Percentiles rank a stretch among this genome's conserved stretches.
These are phyloP conservation scores for Fennellomyces sp. DNA, from an alignment of 371 early-diverging fungal genomes.

Conservation along the genomic window DNA sequence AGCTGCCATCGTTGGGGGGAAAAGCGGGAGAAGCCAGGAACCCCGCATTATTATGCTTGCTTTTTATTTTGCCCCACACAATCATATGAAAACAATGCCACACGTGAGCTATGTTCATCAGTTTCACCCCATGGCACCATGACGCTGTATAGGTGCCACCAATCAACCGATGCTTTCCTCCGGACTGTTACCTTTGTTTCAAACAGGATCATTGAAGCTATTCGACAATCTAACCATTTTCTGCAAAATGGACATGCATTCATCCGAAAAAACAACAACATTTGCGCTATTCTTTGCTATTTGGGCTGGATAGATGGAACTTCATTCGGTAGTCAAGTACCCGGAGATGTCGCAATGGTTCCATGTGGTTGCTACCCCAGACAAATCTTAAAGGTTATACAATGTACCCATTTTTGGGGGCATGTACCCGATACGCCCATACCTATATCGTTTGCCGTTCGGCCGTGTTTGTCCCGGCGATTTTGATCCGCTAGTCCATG, in stretches of 20 bases:
- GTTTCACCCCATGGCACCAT: background rate
- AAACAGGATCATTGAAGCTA: too few relatives aligned
- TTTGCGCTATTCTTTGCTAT: too few relatives aligned
- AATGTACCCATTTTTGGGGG: background rate
- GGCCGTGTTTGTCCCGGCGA: conserved; percentile 41
- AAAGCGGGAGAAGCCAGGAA: background rate
- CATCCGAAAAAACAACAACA: too few relatives aligned
- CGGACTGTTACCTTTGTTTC: too few relatives aligned
- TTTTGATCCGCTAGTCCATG: conserved; percentile 14
- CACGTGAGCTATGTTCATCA: conserved; percentile 4
- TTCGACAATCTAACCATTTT: background rate
- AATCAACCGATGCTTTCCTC: too few relatives aligned
- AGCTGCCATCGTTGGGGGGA: background rate
- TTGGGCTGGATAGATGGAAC: background rate
- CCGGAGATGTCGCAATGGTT: conserved; percentile 1
- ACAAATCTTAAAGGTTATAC: background rate
- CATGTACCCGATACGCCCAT: too few relatives aligned
- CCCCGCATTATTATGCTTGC: background rate
- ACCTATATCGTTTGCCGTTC: conserved; percentile 48
- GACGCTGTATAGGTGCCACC: too few relatives aligned
- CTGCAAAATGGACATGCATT: too few relatives aligned
- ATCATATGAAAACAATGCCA: conserved; percentile 7
- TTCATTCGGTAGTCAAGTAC: background rate
- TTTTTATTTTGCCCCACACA: conserved; percentile 6
- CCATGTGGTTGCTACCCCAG: conserved; percentile 1